A percentile compares a stretch with the other conserved stretches of the same genome.
Evolutionary conservation across 2,329 filamentous ascomycete species (phyloP).

Genomic region (Colletotrichum godetiae): DNA sequence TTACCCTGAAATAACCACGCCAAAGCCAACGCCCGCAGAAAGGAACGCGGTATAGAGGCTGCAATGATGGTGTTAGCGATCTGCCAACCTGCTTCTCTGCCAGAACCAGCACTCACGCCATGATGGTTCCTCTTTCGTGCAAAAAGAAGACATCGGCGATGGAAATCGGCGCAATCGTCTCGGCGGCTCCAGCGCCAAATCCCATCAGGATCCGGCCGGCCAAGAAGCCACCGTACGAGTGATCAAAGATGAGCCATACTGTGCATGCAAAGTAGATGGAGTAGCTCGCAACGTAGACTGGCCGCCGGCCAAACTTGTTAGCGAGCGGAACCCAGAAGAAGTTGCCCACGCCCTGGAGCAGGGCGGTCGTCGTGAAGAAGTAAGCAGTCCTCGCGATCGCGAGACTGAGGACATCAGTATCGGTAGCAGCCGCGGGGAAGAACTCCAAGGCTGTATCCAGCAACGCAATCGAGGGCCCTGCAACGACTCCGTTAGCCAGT

Average conservation of each 20-base stretch:
- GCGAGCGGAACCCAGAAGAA: conserved; percentile 59
- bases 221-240: conserved; percentile 54
- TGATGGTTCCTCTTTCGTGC: conserved; percentile 64
- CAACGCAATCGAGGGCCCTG: conserved; percentile 61
- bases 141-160: conserved; percentile 68
- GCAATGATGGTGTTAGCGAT: neutral
- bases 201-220: conserved; percentile 63
- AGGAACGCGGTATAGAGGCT: conserved; percentile 53
- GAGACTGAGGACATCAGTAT: conserved; percentile 40
- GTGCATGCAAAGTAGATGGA: conserved; percentile 53
- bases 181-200: conserved; percentile 63
- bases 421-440: conserved; percentile 50
- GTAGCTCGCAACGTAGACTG: conserved; percentile 57
- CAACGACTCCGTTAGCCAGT: neutral
- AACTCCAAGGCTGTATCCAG: conserved; percentile 58
- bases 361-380: conserved; percentile 63
- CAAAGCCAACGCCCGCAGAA: conserved; percentile 54
- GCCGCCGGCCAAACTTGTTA: conserved; percentile 57
- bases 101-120: conserved; percentile 51
- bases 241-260: conserved; percentile 56
- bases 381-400: conserved; percentile 59
- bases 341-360: conserved; percentile 60
- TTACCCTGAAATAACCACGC: conserved; percentile 55
- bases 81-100: neutral
- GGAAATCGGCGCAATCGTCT: conserved; percentile 61